Conservation (phyloP, 768 basidiomycete genomes). For the Russula ochroleuca region DNA sequence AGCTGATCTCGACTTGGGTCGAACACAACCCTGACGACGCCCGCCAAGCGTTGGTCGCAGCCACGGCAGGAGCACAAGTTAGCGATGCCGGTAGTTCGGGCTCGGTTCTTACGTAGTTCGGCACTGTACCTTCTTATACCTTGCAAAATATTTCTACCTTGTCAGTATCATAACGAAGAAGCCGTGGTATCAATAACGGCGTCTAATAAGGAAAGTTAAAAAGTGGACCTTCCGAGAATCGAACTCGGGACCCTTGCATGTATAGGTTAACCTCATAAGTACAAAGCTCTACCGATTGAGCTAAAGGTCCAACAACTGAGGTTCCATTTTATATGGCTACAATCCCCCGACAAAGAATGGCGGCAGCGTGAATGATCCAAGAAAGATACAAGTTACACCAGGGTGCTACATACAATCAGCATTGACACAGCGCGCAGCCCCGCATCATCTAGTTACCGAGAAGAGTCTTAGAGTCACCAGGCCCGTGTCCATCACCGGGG, state of each 20-base stretch:
- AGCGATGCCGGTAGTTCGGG: neutral
- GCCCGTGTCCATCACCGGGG: neutral
- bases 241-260: slow-evolving; percentile 64
- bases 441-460: neutral
- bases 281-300: slow-evolving; percentile 62
- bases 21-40: slow-evolving; percentile 18
- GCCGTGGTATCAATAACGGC: neutral
- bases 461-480: neutral
- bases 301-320: slow-evolving; percentile 44
- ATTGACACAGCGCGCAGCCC: neutral
- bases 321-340: neutral
- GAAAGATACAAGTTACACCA: neutral
- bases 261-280: slow-evolving; percentile 50
- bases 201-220: slow-evolving; percentile 29
- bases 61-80: neutral
- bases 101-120: neutral
- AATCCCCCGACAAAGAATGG: neutral
- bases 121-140: neutral
- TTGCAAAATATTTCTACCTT: neutral
- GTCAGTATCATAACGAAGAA: neutral
- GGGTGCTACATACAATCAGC: neutral
- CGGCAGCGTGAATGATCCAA: neutral
- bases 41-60: slow-evolving; percentile 3
- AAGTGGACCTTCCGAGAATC: slow-evolving; percentile 58
- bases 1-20: slow-evolving; percentile 16